Percentiles rank a stretch among this genome's conserved stretches.
Conservation (phyloP, 202 grass and related monocot genomes). For the Dendrocalamus latiflorus region DNA sequence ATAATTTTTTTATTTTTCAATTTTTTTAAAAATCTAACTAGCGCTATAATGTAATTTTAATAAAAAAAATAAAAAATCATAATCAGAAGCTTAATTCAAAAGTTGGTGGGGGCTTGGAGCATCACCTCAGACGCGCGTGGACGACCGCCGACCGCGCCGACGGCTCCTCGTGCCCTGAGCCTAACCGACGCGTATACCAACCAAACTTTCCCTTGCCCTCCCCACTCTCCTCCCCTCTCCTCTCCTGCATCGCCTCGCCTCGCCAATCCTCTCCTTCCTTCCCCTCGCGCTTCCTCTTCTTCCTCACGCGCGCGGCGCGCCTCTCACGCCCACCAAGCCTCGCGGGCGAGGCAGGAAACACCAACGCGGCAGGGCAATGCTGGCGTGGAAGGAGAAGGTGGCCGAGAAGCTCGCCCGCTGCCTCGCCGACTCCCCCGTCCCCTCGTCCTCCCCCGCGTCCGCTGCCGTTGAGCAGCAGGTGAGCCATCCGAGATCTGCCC, state of each 20-base stretch:
- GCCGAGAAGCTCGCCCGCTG: constrained; percentile 61
- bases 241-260: neutral
- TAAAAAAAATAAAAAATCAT: too few species aligned
- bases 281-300: too few species aligned
- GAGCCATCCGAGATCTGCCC: constrained; percentile 2
- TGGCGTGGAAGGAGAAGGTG: constrained; percentile 79
- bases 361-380: constrained; percentile 26
- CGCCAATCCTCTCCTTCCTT: neutral
- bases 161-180: neutral
- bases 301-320: too few species aligned
- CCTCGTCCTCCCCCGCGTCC: constrained; percentile 19
- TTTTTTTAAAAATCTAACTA: too few species aligned
- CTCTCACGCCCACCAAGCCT: neutral
- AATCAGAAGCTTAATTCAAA: too few species aligned
- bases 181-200: neutral
- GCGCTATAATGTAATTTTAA: too few species aligned
- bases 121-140: neutral
- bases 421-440: constrained; percentile 52
- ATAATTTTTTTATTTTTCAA: too few species aligned
- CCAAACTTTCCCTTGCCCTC: neutral
- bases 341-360: neutral
- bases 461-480: constrained; percentile 40
- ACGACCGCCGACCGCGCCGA: neutral
- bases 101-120: too few species aligned
- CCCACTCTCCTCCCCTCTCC: neutral